Base-by-base conservation (phyloP, 2,329 filamentous ascomycete genomes). In the Curvularia hawaiiensis region DNA sequence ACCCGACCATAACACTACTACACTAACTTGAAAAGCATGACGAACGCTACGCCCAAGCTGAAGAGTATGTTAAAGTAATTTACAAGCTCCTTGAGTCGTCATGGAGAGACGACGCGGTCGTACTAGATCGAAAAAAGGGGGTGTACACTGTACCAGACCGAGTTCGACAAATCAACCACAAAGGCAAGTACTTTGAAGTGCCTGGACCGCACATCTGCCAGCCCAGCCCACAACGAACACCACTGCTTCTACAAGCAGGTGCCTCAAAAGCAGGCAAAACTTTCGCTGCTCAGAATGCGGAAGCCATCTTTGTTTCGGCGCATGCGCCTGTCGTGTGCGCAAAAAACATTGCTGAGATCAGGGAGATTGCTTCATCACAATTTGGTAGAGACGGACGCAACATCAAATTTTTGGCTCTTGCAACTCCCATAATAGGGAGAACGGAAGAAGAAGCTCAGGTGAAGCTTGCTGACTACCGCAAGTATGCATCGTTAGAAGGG, bases 41-140 rank as follows among this genome's bases (percentile, higher is more conserved):
- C 61, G 86, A 90, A 56, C 79, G 89, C 52, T 91, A 91, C 61
- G 83, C 81, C 2, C 82, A 88, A 45, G 88, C 87, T 1, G 87
- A 90, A 61, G 89, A 91, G 70, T 91, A 90, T 72, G 80, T 91
- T 68, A 80, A 85, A 41, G 85, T 90, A 2, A 81, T 89, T 64
- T 90, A 89, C 75, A 90, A 90, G 68, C 82, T 90, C 1, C 83
- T 86, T 72, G 83, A 90, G 65, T 86, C 83, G 0, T 89, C 86
- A 0, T 90, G 88, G 86, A 79, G 86, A 35, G 83, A 86, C 52
- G 86, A 89, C 66, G 88, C 88, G 0, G 85, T 90, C 1, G 79
- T 84, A 26, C 79, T 85, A 0, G 83, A 90, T 66, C 81, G 83
- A 11, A 75, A 84, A 54, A 81, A 78, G 6, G 85, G 85, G 0